phyloP scores from a whole-genome alignment of 2,329 filamentous ascomycete genomes.

The Calonectria montana region DNA sequence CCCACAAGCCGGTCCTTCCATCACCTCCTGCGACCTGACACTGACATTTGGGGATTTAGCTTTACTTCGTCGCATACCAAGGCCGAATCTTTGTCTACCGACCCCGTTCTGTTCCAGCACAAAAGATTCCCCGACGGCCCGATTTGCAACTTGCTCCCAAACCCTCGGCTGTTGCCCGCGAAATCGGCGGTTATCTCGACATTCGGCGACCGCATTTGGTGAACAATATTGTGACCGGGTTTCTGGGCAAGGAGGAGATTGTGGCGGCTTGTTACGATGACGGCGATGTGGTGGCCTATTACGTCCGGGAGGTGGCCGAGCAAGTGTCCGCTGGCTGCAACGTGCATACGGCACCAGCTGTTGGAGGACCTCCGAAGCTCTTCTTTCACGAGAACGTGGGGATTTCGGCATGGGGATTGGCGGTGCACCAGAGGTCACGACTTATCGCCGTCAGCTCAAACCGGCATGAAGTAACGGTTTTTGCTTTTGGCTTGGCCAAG shows the following conservation, averaged over 20 bases:
- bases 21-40: background rate
- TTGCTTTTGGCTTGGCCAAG: conserved; percentile 57
- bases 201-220: conserved; percentile 66
- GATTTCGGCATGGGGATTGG: conserved; percentile 87
- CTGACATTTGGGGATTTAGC: conserved; percentile 46
- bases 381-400: conserved; percentile 84
- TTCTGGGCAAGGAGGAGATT: conserved; percentile 77
- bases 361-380: conserved; percentile 43
- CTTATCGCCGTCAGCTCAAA: conserved; percentile 91
- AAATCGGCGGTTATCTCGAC: conserved; percentile 66
- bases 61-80: conserved; percentile 71
- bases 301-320: conserved; percentile 65
- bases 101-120: conserved; percentile 58
- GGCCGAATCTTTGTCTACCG: conserved; percentile 68
- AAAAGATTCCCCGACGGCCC: conserved; percentile 60
- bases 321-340: conserved; percentile 50
- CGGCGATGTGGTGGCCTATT: conserved; percentile 79
- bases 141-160: conserved; percentile 62
- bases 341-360: conserved; percentile 5
- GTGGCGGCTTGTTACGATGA: conserved; percentile 77
- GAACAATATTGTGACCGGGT: conserved; percentile 76
- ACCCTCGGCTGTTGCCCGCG: conserved; percentile 51
- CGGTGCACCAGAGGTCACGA: conserved; percentile 83
- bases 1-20: background rate
- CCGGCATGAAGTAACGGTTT: conserved; percentile 64